These are phyloP conservation scores for Deinandra increscens DNA, from an alignment of 129 eudicot species.

Conservation along the genomic window DNA sequence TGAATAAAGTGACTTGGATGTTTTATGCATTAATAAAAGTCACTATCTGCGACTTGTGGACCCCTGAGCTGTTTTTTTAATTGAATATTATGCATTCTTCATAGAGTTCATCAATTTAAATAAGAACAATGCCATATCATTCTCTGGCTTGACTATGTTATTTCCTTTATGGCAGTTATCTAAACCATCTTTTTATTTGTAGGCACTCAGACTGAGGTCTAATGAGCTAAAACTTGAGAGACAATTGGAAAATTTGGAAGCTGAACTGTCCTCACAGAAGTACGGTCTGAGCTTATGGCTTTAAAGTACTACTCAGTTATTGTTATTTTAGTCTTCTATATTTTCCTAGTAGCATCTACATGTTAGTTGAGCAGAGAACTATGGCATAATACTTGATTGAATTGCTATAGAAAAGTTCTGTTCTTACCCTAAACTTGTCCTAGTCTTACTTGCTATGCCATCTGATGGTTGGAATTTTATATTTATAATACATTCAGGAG, in stretches of 20 bases:
- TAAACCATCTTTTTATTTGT: constrained; percentile 20
- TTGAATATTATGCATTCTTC: not conserved
- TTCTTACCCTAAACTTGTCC: not conserved
- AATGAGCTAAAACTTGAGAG: constrained; percentile 92
- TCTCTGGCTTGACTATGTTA: constrained; percentile 3
- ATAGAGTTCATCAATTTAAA: not conserved
- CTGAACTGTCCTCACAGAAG: constrained; percentile 82
- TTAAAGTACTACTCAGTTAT: constrained; percentile 31
- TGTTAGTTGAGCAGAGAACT: constrained; percentile 15
- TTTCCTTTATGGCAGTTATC: constrained; percentile 16
- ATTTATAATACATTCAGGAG: constrained; percentile 51
- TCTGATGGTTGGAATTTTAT: constrained; percentile 17
- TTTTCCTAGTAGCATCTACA: constrained; percentile 1
- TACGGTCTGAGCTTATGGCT: constrained; percentile 39
- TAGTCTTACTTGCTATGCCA: not conserved
- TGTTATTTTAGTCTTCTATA: constrained; percentile 10
- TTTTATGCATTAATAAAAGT: not conserved
- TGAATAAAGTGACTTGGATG: constrained; percentile 58
- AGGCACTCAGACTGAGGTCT: constrained; percentile 95
- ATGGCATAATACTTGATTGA: not conserved
- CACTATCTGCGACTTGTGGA: not conserved
- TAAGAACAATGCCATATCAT: not conserved
- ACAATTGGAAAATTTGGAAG: constrained; percentile 72
- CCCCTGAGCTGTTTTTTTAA: not conserved
- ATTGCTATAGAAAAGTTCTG: constrained; percentile 1